A percentile compares a stretch with the other conserved stretches of the same genome.
These are phyloP conservation scores for Diutina scorzettiae DNA, from an alignment of 1,139 yeast species.

Conservation along the genomic window DNA sequence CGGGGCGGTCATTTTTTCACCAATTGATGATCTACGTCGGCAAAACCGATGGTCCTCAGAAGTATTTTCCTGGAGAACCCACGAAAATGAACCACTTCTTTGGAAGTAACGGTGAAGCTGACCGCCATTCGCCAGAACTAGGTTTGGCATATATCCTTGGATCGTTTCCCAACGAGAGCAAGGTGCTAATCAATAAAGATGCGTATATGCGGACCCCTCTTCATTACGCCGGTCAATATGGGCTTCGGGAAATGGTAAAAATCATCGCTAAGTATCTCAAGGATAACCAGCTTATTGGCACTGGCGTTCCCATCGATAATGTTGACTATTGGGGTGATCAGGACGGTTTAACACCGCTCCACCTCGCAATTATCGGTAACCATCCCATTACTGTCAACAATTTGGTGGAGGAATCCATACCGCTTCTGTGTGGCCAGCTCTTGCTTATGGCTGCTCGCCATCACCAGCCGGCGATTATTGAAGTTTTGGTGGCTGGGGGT, in stretches of 20 bases:
- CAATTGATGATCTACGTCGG: constrained; percentile 72
- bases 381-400: constrained; percentile 70
- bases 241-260: constrained; percentile 52
- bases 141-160: constrained; percentile 37
- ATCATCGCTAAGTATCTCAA: constrained; percentile 38
- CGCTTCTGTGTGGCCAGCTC: constrained; percentile 35
- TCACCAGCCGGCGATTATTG: constrained; percentile 46
- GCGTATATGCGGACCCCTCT: constrained; percentile 74
- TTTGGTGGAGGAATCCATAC: constrained; percentile 31
- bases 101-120: constrained; percentile 41
- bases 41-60: constrained; percentile 22
- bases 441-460: constrained; percentile 63
- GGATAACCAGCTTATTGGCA: constrained; percentile 22
- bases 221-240: constrained; percentile 86
- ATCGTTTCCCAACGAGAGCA: constrained; percentile 34
- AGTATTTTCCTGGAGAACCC: constrained; percentile 23
- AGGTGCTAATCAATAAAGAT: constrained; percentile 53
- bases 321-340: constrained; percentile 66
- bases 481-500: constrained; percentile 40
- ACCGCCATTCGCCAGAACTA: constrained; percentile 31
- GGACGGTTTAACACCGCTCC: constrained; percentile 73
- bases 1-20: constrained; percentile 77
- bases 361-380: constrained; percentile 68
- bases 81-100: constrained; percentile 20
- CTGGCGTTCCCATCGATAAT: constrained; percentile 44